phyloP scores from a whole-genome alignment of 345 rosid species.

The Brassica cretica region DNA sequence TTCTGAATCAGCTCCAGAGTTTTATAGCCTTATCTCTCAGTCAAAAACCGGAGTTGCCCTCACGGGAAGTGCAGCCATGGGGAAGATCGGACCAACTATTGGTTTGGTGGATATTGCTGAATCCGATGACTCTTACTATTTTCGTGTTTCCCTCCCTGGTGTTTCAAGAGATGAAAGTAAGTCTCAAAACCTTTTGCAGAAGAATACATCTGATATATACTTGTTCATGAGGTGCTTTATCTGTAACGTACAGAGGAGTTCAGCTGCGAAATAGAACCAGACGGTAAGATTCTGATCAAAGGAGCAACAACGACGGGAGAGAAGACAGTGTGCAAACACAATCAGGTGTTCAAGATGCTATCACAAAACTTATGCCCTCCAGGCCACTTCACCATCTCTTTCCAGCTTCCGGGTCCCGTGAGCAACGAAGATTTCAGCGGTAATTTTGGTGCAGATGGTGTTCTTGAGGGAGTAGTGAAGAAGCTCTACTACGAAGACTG shows the following conservation, averaged over 20 bases:
- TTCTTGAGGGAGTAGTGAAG: constrained; percentile 74
- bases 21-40: constrained; percentile 41
- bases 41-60: constrained; percentile 55
- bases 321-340: constrained; percentile 54
- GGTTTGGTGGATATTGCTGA: constrained; percentile 69
- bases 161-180: constrained; percentile 69
- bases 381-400: constrained; percentile 66
- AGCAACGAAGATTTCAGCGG: constrained; percentile 49
- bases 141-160: constrained; percentile 71
- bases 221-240: constrained; percentile 3
- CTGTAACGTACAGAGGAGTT: constrained; percentile 57
- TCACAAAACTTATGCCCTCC: constrained; percentile 72
- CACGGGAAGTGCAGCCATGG: constrained; percentile 69
- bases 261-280: constrained; percentile 60
- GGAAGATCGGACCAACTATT: constrained; percentile 56
- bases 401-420: constrained; percentile 83
- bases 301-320: constrained; percentile 82
- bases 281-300: constrained; percentile 60
- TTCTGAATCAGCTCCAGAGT: constrained; percentile 46
- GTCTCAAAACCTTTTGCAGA: constrained; percentile 19
- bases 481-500: constrained; percentile 42
- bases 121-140: constrained; percentile 57
- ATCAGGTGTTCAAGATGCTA: constrained; percentile 63
- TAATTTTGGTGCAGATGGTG: constrained; percentile 57
- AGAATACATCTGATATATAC: neutral